Evolutionary conservation across 768 basidiomycete species (phyloP).

Genomic region (Daedalea quercina): DNA sequence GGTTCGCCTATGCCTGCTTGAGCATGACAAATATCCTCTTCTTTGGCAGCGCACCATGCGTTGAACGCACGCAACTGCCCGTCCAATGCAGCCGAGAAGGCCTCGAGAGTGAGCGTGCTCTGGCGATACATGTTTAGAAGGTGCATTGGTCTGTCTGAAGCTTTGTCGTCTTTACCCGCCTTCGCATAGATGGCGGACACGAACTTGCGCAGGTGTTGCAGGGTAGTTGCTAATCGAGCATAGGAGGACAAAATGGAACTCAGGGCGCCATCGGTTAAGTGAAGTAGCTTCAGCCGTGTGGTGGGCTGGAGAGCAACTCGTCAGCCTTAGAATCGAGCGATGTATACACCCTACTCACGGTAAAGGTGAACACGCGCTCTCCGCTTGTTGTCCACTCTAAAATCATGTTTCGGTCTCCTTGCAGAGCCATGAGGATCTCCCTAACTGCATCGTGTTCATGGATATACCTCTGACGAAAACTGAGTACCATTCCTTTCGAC

Average conservation of each 20-base stretch:
- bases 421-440: slow-evolving; percentile 69
- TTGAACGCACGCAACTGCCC: slow-evolving; percentile 52
- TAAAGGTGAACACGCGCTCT: slow-evolving; percentile 25
- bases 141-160: slow-evolving; percentile 1
- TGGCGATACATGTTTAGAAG: slow-evolving; percentile 8
- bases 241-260: slow-evolving; percentile 57
- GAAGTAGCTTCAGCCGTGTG: slow-evolving; percentile 53
- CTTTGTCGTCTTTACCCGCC: not conserved
- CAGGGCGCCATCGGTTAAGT: slow-evolving; percentile 62
- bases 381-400: slow-evolving; percentile 27
- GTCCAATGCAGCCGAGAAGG: slow-evolving; percentile 73
- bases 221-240: slow-evolving; percentile 49
- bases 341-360: slow-evolving; percentile 15
- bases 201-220: slow-evolving; percentile 61
- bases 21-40: slow-evolving; percentile 62
- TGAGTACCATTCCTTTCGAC: not conserved
- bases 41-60: slow-evolving; percentile 62
- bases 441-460: slow-evolving; percentile 71
- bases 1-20: slow-evolving; percentile 37
- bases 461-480: slow-evolving; percentile 49
- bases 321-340: not conserved
- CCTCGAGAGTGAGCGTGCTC: slow-evolving; percentile 63
- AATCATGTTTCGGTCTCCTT: slow-evolving; percentile 62
- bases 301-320: slow-evolving; percentile 31
- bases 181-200: slow-evolving; percentile 33